Percentiles rank a stretch among this genome's conserved stretches.
These are phyloP conservation scores for Phytophthora colocasiae DNA, from an alignment of 352 stramenopile species.

Conservation along the genomic window DNA sequence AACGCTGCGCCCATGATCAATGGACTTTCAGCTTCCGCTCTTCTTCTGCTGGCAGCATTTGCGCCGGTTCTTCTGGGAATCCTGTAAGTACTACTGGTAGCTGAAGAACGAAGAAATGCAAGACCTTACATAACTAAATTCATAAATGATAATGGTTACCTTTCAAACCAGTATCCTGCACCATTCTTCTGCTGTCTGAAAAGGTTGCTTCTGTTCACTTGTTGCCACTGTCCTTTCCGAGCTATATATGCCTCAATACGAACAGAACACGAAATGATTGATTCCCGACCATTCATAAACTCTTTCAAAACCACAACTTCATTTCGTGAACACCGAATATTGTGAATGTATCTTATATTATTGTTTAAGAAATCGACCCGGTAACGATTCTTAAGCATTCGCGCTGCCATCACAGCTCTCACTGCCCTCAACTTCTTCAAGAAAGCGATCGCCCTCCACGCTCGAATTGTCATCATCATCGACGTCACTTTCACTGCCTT, in stretches of 20 bases:
- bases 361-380: too few species aligned
- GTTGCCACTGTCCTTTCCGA: slow-evolving; percentile 39
- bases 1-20: background rate
- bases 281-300: too few species aligned
- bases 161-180: too few species aligned
- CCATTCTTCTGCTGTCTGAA: too few species aligned
- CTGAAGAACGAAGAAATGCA: too few species aligned
- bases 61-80: background rate
- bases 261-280: too few species aligned
- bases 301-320: too few species aligned
- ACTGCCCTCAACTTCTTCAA: slow-evolving; percentile 9
- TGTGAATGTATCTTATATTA: too few species aligned
- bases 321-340: too few species aligned
- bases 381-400: background rate
- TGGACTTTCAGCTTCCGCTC: background rate
- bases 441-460: slow-evolving; percentile 7
- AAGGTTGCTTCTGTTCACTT: slow-evolving; percentile 4
- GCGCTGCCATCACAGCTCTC: slow-evolving; percentile 11
- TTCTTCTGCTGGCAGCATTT: background rate
- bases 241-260: slow-evolving; percentile 47
- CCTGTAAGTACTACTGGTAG: background rate
- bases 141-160: too few species aligned
- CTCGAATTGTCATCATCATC: background rate
- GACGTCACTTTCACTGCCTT: background rate
- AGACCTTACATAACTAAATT: too few species aligned